A percentile compares a stretch with the other conserved stretches of the same genome.
phyloP scores from a whole-genome alignment of 495 filamentous ascomycete species.

The Trichoderma orchidacearum region DNA sequence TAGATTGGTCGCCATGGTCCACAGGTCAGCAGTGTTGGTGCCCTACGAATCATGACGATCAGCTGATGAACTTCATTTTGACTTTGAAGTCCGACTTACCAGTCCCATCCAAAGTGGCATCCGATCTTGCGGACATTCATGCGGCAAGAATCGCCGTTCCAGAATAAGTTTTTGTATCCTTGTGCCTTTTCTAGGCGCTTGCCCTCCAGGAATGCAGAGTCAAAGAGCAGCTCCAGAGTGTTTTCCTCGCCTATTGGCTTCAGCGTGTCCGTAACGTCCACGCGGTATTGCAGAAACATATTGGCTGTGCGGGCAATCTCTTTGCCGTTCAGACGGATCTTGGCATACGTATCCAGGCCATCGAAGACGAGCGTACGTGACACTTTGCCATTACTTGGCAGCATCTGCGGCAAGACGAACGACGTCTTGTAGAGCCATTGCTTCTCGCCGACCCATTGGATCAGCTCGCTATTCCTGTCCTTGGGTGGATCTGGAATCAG shows the following conservation, averaged over 20 bases:
- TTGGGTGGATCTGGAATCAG: constrained; percentile 44
- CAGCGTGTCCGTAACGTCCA: constrained; percentile 26
- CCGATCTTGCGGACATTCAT: constrained; percentile 52
- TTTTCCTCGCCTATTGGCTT: constrained; percentile 16
- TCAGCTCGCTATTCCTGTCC: constrained; percentile 47
- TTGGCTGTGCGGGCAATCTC: constrained; percentile 43
- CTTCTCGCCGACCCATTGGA: constrained; percentile 56
- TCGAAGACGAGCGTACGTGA: constrained; percentile 42
- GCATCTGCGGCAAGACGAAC: constrained; percentile 25
- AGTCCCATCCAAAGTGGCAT: constrained; percentile 79
- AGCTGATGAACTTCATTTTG: no score
- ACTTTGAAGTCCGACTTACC: constrained; percentile 22
- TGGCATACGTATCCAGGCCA: constrained; percentile 53
- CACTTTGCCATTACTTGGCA: constrained; percentile 18
- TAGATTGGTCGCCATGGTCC: constrained; percentile 58
- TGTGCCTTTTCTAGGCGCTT: constrained; percentile 18
- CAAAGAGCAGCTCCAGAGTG: constrained; percentile 19
- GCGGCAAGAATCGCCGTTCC: constrained; percentile 46
- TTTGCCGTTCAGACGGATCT: constrained; percentile 40
- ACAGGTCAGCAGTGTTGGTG: constrained; percentile 55
- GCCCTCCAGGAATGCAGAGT: constrained; percentile 20
- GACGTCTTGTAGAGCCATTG: constrained; percentile 45
- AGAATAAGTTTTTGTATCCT: constrained; percentile 20
- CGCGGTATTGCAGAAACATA: constrained; percentile 42
- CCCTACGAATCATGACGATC: constrained; percentile 55